Evolutionary conservation across 805 yeast species (phyloP).

Genomic region (Saturnispora zaruensis): DNA sequence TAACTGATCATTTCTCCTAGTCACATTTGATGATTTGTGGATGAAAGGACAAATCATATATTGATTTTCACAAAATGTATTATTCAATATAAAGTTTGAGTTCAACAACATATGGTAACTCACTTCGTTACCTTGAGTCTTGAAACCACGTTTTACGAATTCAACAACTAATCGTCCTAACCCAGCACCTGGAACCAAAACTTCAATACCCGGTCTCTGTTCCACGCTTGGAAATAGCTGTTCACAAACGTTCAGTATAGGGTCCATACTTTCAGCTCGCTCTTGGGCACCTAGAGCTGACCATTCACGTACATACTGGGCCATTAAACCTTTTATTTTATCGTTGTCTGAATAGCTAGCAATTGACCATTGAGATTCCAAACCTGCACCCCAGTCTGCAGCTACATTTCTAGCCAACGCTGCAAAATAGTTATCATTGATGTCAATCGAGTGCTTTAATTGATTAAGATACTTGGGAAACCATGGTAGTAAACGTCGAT

Average conservation of each 20-base stretch:
- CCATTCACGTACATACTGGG: conserved; percentile 60
- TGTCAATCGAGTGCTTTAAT: conserved; percentile 34
- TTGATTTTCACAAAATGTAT: conserved; percentile 32
- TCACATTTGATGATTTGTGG: conserved; percentile 41
- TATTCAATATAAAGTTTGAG: conserved; percentile 47
- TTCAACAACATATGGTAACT: conserved; percentile 56
- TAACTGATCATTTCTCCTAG: conserved; percentile 37
- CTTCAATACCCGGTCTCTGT: conserved; percentile 31
- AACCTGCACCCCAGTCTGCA: conserved; percentile 40
- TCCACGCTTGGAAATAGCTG: conserved; percentile 30
- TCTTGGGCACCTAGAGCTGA: conserved; percentile 42
- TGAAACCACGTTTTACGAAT: conserved; percentile 44
- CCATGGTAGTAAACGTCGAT: conserved; percentile 42
- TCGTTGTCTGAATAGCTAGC: conserved; percentile 39
- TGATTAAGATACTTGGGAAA: conserved; percentile 34
- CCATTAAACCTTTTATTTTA: conserved; percentile 47
- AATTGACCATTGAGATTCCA: conserved; percentile 34
- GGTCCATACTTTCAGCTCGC: conserved; percentile 32
- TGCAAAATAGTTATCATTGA: conserved; percentile 38
- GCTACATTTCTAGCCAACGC: conserved; percentile 37
- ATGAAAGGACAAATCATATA: conserved; percentile 45
- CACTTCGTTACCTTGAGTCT: conserved; percentile 61
- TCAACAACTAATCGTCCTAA: conserved; percentile 52
- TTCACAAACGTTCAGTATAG: conserved; percentile 31
- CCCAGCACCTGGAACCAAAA: conserved; percentile 60